Evolutionary conservation across 176 grass and related monocot species (phyloP), one percentile per base, ranked within the genome.

Genomic region (Cenchrus fungigraminus): DNA sequence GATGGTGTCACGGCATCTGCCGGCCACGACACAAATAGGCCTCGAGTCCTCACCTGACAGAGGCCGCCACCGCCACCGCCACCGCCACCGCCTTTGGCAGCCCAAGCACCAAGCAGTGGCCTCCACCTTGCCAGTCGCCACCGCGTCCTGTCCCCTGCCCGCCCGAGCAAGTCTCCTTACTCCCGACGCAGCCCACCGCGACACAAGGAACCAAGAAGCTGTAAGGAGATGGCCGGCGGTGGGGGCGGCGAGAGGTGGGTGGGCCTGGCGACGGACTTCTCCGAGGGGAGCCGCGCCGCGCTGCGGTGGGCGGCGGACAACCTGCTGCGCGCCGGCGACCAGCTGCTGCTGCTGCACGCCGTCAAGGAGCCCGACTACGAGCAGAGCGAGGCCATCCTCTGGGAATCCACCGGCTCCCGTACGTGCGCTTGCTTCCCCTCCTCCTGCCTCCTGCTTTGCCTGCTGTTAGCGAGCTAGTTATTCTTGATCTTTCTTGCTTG

Each of bases 391-490:
- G 88, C 91, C 86, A 84, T 92, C 83, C 93, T 95, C 76, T 95
- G 93, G 93, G 93, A 95, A 25, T 31, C 88, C 77, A 89, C 94
- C 7, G 91, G 91, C 67, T 93, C 94, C 3, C 94, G 88, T 91
- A 65, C 15, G 86, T 58, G 19, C 42, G 50, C 28, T 4, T 32
- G 37, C 61, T 6, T 54, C 45, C 20, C 25, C 49, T 56, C 29
- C 37, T 32, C 3, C 56, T 56, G 20, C 8, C 45, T 14, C 11
- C 5, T 50, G n/a, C 44, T 14, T 44, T 34, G 45, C 47, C 19
- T 71, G 44, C 19, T 71, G 44, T 12, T 52, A 9, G 65, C 12
- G 32, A 14, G 8, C 9, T 61, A 43, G 32, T 9, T 72, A 57
- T 62, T 83, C 52, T 14, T 70, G 4, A 0, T 60, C 10, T 77